Conservation (phyloP, 2,329 filamentous ascomycete species). For the Microsporum ferrugineum region DNA sequence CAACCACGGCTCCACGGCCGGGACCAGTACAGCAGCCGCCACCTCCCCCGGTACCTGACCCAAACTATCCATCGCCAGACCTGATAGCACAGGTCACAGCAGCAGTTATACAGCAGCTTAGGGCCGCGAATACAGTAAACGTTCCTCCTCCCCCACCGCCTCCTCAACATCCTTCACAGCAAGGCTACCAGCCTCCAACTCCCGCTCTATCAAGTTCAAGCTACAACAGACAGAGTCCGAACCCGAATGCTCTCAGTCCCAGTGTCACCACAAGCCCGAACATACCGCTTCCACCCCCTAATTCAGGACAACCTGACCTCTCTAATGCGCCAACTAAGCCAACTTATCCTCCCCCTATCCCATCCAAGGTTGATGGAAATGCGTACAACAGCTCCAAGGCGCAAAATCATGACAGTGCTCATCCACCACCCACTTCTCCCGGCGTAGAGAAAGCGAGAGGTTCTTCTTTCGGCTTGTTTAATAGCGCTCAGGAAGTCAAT, state of each 20-base stretch:
- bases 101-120: slow-evolving; percentile 39
- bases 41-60: background rate
- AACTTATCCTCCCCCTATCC: slow-evolving; percentile 47
- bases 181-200: slow-evolving; percentile 23
- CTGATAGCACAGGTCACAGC: slow-evolving; percentile 24
- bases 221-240: slow-evolving; percentile 12
- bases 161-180: slow-evolving; percentile 34
- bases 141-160: slow-evolving; percentile 18
- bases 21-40: background rate
- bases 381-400: background rate
- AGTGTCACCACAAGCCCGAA: background rate
- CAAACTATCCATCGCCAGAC: slow-evolving; percentile 7
- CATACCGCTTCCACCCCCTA: background rate
- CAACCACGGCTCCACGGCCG: background rate
- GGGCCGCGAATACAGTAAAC: slow-evolving; percentile 31
- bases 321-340: slow-evolving; percentile 10
- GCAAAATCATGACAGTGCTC: background rate
- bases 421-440: background rate
- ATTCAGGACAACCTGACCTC: background rate
- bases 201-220: slow-evolving; percentile 2
- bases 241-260: slow-evolving; percentile 29
- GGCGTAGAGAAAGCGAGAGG: background rate
- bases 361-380: slow-evolving; percentile 24
- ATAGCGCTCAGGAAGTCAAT: background rate
- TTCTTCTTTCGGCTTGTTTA: background rate